Evolutionary conservation across 169 alveolate species (phyloP).

Genomic region (Toxoplasma gondii): DNA sequence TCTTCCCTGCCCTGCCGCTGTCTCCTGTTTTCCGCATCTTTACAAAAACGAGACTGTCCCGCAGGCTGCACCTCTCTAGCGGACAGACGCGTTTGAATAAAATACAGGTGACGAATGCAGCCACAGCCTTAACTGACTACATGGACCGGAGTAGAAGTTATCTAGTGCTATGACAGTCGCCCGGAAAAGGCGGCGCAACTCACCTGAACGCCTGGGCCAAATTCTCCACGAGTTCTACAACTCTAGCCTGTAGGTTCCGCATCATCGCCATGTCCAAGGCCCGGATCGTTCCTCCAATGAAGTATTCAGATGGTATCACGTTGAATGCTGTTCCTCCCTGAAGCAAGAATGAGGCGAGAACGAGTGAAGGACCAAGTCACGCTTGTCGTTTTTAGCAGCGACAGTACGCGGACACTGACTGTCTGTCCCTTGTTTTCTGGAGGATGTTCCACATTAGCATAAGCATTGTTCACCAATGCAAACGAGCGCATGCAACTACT

Average conservation of each 20-base stretch:
- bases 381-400: too few species aligned
- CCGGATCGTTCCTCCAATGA: slow-evolving; percentile 59
- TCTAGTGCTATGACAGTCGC: not conserved
- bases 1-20: not conserved
- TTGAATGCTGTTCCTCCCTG: slow-evolving; percentile 67
- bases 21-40: not conserved
- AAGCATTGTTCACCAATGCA: not conserved
- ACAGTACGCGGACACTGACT: too few species aligned
- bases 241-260: slow-evolving; percentile 40
- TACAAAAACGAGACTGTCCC: not conserved
- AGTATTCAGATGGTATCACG: slow-evolving; percentile 58
- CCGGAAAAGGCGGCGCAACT: not conserved
- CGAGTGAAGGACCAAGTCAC: not conserved
- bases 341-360: not conserved
- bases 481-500: not conserved
- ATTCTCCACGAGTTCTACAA: slow-evolving; percentile 50
- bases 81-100: not conserved
- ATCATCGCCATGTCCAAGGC: slow-evolving; percentile 24
- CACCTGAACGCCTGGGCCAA: slow-evolving; percentile 50
- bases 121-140: too few species aligned
- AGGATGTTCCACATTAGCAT: too few species aligned
- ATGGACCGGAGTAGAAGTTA: too few species aligned
- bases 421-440: too few species aligned
- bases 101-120: too few species aligned
- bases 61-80: not conserved